phyloP scores from a whole-genome alignment of 2,329 filamentous ascomycete species.

The Aureobasidium sp. region DNA sequence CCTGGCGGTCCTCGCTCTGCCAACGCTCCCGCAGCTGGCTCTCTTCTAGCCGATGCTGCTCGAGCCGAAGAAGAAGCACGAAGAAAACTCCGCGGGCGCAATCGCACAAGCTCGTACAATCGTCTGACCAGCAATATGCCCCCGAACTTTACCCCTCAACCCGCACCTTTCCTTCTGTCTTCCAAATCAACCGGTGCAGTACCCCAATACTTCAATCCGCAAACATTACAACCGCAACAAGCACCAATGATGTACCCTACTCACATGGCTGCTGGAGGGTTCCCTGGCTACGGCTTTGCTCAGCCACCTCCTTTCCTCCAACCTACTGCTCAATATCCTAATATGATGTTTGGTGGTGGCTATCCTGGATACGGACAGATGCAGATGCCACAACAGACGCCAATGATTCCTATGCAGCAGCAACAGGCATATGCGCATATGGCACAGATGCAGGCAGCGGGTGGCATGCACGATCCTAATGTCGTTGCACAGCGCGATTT shows the following conservation, averaged over 20 bases:
- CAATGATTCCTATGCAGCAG: neutral
- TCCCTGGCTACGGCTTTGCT: neutral
- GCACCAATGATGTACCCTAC: neutral
- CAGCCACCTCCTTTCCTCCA: neutral
- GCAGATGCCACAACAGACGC: neutral
- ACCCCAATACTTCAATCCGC: conserved; percentile 3
- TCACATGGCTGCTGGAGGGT: neutral
- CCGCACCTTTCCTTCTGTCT: neutral
- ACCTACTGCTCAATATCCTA: neutral
- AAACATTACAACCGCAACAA: neutral
- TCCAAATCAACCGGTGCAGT: neutral
- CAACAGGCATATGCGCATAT: conserved; percentile 12
- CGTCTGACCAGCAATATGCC: neutral
- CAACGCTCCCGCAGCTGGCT: conserved; percentile 24
- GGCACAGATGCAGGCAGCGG: neutral
- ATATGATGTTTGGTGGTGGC: neutral
- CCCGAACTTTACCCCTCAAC: neutral
- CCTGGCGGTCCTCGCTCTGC: conserved; percentile 21
- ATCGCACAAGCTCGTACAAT: neutral
- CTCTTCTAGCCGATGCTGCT: conserved; percentile 4
- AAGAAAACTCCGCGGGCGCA: conserved; percentile 8
- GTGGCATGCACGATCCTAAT: conserved; percentile 22
- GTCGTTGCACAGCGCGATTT: conserved; percentile 48
- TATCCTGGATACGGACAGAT: neutral
- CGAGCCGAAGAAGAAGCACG: neutral